These are phyloP conservation scores for Candida chauliodis DNA, from an alignment of 805 yeast genomes.

Conservation along the genomic window DNA sequence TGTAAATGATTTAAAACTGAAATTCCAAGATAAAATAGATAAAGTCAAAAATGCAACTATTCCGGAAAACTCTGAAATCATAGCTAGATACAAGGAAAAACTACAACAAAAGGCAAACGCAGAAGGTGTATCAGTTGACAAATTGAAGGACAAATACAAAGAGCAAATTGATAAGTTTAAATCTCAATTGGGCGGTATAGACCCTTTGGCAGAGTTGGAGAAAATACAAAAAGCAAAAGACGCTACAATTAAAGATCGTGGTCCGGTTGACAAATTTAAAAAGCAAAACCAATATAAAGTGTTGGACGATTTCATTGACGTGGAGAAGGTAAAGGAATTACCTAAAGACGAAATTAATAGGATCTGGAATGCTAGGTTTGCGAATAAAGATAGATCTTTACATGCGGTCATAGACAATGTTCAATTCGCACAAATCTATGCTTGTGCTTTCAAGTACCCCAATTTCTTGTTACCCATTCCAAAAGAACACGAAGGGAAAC, in stretches of 20 bases:
- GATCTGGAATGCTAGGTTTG: constrained; percentile 88
- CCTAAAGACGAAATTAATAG: constrained; percentile 64
- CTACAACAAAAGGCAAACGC: constrained; percentile 32
- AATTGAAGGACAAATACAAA: constrained; percentile 59
- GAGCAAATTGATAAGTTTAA: constrained; percentile 57
- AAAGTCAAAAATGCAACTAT: too few relatives aligned
- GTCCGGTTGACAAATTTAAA: constrained; percentile 32
- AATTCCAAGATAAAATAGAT: too few relatives aligned
- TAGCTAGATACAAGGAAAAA: constrained; percentile 26
- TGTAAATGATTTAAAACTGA: too few relatives aligned
- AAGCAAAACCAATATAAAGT: constrained; percentile 61
- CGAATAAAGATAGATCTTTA: constrained; percentile 52
- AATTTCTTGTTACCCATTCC: constrained; percentile 90
- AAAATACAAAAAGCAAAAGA: constrained; percentile 43
- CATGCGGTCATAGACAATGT: constrained; percentile 59
- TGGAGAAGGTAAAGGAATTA: constrained; percentile 58
- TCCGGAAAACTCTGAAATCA: too few relatives aligned
- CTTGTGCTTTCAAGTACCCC: constrained; percentile 70
- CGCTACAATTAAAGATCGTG: constrained; percentile 29
- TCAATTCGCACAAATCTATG: constrained; percentile 60
- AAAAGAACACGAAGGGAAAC: constrained; percentile 45
- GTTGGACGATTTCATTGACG: constrained; percentile 65
- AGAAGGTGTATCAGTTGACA: constrained; percentile 45
- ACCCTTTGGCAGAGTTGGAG: constrained; percentile 68
- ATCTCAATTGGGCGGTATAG: constrained; percentile 55